phyloP scores from a whole-genome alignment of 768 basidiomycete genomes.

The Mycena venus region DNA sequence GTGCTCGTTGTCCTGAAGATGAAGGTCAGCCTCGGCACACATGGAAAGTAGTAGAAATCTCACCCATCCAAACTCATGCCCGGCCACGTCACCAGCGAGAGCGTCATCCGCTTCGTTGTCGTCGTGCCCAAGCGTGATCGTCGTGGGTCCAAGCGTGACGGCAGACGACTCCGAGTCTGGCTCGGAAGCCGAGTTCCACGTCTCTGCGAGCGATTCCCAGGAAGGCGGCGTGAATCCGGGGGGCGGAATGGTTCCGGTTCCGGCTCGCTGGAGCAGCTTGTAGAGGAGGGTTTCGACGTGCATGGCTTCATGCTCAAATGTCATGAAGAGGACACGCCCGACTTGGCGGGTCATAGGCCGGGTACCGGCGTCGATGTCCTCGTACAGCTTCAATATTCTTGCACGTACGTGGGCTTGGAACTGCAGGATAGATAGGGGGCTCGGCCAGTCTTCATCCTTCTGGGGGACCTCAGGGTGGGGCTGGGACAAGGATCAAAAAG shows the following conservation, averaged over 20 bases:
- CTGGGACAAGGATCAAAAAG: constrained; percentile 51
- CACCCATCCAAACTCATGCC: constrained; percentile 47
- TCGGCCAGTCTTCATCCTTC: constrained; percentile 89
- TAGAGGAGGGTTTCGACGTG: constrained; percentile 95
- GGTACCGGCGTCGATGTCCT: constrained; percentile 69
- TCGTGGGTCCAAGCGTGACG: constrained; percentile 70
- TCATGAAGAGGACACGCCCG: constrained; percentile 90
- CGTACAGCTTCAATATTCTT: constrained; percentile 81
- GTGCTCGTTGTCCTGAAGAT: constrained; percentile 85
- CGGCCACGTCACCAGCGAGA: constrained; percentile 67
- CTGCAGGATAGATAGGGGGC: constrained; percentile 72
- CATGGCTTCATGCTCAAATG: constrained; percentile 90
- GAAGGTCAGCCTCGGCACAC: background rate
- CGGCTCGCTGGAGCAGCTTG: constrained; percentile 90
- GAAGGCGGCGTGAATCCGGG: constrained; percentile 78
- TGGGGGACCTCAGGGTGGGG: constrained; percentile 91
- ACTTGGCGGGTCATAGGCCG: constrained; percentile 71
- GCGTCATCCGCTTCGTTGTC: constrained; percentile 79
- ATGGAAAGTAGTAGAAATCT: background rate
- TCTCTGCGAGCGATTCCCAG: constrained; percentile 67
- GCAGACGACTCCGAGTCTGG: constrained; percentile 59
- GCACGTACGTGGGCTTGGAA: constrained; percentile 85
- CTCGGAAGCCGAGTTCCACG: constrained; percentile 64
- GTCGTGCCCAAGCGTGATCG: constrained; percentile 82
- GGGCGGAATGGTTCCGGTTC: constrained; percentile 84